Conservation (phyloP, 1,284 basidiomycete species). For the Puccinia novopanici region DNA sequence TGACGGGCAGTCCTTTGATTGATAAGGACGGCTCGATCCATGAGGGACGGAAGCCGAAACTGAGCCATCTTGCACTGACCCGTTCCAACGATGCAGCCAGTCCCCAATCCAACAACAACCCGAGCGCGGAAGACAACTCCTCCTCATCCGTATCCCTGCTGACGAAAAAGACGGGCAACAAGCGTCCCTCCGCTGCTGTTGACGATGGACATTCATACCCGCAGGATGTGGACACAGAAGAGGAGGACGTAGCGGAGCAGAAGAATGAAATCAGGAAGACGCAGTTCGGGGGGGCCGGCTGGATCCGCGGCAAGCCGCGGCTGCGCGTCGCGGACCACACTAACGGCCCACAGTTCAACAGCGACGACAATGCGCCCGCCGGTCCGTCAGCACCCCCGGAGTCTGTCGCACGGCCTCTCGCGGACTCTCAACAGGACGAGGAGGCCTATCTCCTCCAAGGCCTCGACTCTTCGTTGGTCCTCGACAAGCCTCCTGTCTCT, state of each 20-base stretch:
- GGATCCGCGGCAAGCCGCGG: constrained; percentile 50
- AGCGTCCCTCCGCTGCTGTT: not conserved
- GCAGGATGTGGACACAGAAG: not conserved
- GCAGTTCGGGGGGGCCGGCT: constrained; percentile 46
- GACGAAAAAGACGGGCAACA: not conserved
- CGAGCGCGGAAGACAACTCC: not conserved
- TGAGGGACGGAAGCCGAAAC: constrained; percentile 52
- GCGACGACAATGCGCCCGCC: not conserved
- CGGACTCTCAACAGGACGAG: not conserved
- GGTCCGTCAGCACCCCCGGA: not conserved
- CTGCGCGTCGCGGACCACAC: constrained; percentile 35
- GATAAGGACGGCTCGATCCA: constrained; percentile 54
- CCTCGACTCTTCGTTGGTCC: not conserved
- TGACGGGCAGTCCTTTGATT: constrained; percentile 57
- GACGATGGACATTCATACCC: not conserved
- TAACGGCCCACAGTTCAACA: not conserved
- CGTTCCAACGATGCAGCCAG: not conserved
- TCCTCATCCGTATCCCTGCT: not conserved
- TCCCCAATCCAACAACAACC: not conserved
- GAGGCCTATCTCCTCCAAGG: not conserved
- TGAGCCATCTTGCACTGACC: not conserved
- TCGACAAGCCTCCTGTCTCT: not conserved
- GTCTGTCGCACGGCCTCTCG: not conserved
- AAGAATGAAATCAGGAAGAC: constrained; percentile 39
- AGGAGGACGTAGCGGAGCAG: not conserved